Base-by-base conservation (phyloP, 176 grass and related monocot species). In the Areca catechu region DNA sequence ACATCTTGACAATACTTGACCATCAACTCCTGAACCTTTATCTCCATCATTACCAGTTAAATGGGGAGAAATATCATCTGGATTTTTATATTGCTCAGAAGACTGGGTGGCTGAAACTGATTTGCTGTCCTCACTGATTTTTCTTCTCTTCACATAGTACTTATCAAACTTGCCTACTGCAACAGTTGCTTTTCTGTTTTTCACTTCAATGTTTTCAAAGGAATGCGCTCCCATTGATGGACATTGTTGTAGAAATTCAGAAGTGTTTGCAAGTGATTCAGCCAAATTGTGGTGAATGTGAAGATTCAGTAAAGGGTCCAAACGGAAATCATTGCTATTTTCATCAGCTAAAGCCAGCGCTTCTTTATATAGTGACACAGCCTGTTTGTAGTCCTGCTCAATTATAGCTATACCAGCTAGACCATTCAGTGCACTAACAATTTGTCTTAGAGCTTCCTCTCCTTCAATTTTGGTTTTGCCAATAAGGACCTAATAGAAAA, bases 381-480 rank as follows among this genome's bases (percentile, higher is more conserved):
- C 86, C 53, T 71, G 71, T 68, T 79, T 69, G 17, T 74, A 81
- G 69, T 79, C 85, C 63, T 78, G 74, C 85, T 90, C 92, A 57
- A 96, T 87, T 53, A 77, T 75, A 80, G 92, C 83, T 79, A 96
- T 71, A 54, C 80, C 92, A 59, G 92, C 92, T 69, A 96, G 77
- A 82, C 92, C 92, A 79, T 90, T 96, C 49, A 96, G 59, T 56
- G 92, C 69, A 74, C 86, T 84, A 68, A 96, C 61, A 74, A 88
- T 49, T 82, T 96, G 90, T 70, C 92, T 81, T 34, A 96, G 80
- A 66, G 89, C 92, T 78, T 96, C 92, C 71, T 96, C 86, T 71
- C 92, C 92, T 85, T 96, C 92, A 62, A 82, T 71, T 96, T 90
- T 96, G 58, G 80, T 64, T 74, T 90, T 96, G 16, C 92, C 83